These are phyloP conservation scores for Glycine latifolia DNA, from an alignment of 306 rosid species.

Conservation along the genomic window DNA sequence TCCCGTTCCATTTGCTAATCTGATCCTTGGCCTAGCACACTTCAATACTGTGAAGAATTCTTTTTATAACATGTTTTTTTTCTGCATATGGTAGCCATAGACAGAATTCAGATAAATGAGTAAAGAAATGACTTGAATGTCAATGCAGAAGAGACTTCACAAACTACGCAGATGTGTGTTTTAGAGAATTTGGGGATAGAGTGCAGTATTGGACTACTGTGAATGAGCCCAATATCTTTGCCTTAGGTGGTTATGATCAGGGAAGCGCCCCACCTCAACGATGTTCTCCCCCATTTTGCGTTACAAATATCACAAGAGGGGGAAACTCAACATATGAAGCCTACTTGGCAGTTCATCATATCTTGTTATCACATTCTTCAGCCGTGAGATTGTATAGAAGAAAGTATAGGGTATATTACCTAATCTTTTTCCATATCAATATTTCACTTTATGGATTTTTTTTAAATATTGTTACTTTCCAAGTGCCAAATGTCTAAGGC, in stretches of 20 bases:
- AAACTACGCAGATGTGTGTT: slow-evolving; percentile 69
- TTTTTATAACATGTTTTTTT: neutral
- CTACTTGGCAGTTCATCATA: slow-evolving; percentile 65
- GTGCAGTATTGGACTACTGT: slow-evolving; percentile 65
- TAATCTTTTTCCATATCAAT: neutral
- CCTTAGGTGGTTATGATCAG: slow-evolving; percentile 47
- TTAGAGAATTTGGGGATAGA: slow-evolving; percentile 77
- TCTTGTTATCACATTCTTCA: slow-evolving; percentile 75
- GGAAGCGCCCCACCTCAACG: slow-evolving; percentile 60
- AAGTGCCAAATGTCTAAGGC: neutral
- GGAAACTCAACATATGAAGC: slow-evolving; percentile 77
- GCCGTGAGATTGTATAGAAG: slow-evolving; percentile 58
- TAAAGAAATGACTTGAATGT: slow-evolving; percentile 1
- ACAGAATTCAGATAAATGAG: neutral
- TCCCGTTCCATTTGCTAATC: neutral
- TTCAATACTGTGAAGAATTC: neutral
- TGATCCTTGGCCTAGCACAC: neutral
- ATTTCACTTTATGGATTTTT: neutral
- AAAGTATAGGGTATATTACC: slow-evolving; percentile 56
- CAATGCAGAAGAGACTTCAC: slow-evolving; percentile 75
- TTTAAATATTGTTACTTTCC: neutral
- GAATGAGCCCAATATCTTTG: slow-evolving; percentile 68
- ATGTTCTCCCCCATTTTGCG: slow-evolving; percentile 70
- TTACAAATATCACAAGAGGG: slow-evolving; percentile 39
- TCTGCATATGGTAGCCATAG: neutral